Evolutionary conservation across 2,329 filamentous ascomycete genomes (phyloP).

Genomic region (Sarocladium kiliense): DNA sequence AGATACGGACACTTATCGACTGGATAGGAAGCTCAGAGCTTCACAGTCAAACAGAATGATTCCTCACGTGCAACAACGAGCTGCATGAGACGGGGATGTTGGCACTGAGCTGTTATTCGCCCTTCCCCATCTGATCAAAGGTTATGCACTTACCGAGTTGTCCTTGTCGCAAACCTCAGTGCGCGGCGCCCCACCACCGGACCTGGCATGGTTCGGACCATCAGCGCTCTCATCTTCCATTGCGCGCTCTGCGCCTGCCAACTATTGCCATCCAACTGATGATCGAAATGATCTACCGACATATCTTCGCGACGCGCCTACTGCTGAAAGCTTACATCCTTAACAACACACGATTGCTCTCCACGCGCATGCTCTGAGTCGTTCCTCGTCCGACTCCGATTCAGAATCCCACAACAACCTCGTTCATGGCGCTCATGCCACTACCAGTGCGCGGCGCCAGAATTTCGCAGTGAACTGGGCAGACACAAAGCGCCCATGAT

Average conservation of each 20-base stretch:
- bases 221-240: background rate
- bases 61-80: too few species aligned
- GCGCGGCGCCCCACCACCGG: background rate
- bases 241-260: conserved; percentile 5
- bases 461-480: background rate
- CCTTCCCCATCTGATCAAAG: too few species aligned
- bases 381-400: background rate
- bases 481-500: background rate
- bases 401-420: too few species aligned
- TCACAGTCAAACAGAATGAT: too few species aligned
- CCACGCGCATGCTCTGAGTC: background rate
- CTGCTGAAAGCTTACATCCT: background rate
- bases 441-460: background rate
- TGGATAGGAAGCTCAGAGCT: background rate
- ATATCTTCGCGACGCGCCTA: background rate
- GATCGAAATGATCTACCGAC: background rate
- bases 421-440: background rate
- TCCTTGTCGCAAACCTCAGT: background rate
- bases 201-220: background rate
- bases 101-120: too few species aligned
- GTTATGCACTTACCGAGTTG: conserved; percentile 5
- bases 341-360: background rate
- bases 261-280: background rate
- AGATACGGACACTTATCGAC: too few species aligned
- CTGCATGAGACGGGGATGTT: too few species aligned